A percentile compares a stretch with the other conserved stretches of the same genome.
These are phyloP conservation scores for Yamadazyma conglobata DNA, from an alignment of 1,139 yeast species.

Conservation along the genomic window DNA sequence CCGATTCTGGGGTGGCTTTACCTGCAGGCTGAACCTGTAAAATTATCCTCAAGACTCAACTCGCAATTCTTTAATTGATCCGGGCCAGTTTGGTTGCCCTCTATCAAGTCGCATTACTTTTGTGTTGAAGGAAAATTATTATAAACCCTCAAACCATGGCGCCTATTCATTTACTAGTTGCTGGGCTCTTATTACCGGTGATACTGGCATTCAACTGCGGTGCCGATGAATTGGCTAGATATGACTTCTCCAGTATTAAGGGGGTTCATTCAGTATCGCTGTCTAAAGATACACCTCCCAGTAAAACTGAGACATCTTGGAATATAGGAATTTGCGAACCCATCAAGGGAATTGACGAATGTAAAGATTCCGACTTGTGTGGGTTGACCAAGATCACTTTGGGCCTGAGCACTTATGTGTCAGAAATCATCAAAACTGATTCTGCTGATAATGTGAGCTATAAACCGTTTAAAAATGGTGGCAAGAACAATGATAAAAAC, in stretches of 20 bases:
- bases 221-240: constrained; percentile 35
- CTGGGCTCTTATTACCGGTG: constrained; percentile 1
- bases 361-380: constrained; percentile 68
- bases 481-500: constrained; percentile 24
- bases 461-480: constrained; percentile 19
- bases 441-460: constrained; percentile 33
- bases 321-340: constrained; percentile 66
- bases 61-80: no score
- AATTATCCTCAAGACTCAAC: no score
- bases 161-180: no score
- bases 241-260: constrained; percentile 43
- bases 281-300: constrained; percentile 70
- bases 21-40: no score
- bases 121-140: no score
- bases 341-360: constrained; percentile 38
- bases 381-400: constrained; percentile 55
- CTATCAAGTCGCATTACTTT: no score
- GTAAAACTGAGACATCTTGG: constrained; percentile 62
- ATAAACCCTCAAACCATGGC: no score
- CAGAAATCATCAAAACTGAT: constrained; percentile 54
- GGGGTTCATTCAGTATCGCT: constrained; percentile 44
- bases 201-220: constrained; percentile 38
- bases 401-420: constrained; percentile 37
- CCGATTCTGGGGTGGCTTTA: constrained; percentile 2
- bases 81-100: no score